Evolutionary conservation across 2,329 filamentous ascomycete species (phyloP).

Genomic region (Diaporthe sp.): DNA sequence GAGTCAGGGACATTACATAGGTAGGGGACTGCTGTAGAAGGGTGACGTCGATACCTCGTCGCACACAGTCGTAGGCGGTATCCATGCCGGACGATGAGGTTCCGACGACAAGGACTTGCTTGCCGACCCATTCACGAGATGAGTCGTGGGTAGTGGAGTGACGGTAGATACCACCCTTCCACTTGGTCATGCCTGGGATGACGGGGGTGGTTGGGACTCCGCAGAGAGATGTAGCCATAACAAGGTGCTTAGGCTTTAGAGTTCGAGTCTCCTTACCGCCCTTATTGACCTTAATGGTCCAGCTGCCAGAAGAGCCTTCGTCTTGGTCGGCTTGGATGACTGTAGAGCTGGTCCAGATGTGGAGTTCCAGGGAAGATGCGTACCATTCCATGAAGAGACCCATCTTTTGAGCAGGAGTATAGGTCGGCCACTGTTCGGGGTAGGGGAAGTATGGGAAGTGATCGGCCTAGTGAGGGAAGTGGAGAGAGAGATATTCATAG

Average conservation of each 20-base stretch:
- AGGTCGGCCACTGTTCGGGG: slow-evolving; percentile 70
- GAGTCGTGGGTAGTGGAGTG: slow-evolving; percentile 79
- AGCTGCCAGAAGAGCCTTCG: slow-evolving; percentile 45
- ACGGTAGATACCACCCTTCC: slow-evolving; percentile 63
- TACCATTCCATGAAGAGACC: slow-evolving; percentile 73
- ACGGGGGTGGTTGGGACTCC: slow-evolving; percentile 62
- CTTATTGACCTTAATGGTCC: slow-evolving; percentile 54
- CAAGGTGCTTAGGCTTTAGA: slow-evolving; percentile 59
- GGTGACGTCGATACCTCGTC: slow-evolving; percentile 66
- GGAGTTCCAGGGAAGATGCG: slow-evolving; percentile 70
- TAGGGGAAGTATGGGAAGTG: slow-evolving; percentile 71
- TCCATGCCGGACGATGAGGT: slow-evolving; percentile 76
- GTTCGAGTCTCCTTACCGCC: slow-evolving; percentile 51
- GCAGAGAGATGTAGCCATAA: slow-evolving; percentile 54
- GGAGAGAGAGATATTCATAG: slow-evolving; percentile 56
- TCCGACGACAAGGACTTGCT: slow-evolving; percentile 76
- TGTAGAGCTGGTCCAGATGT: slow-evolving; percentile 67
- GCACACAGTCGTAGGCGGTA: slow-evolving; percentile 71
- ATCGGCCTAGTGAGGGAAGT: slow-evolving; percentile 68
- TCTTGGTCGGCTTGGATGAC: slow-evolving; percentile 58
- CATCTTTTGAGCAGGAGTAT: slow-evolving; percentile 75
- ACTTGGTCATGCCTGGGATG: slow-evolving; percentile 54
- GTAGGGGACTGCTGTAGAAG: slow-evolving; percentile 76
- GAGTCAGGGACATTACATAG: slow-evolving; percentile 63
- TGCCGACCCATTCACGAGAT: slow-evolving; percentile 67